Conservation (phyloP, 495 filamentous ascomycete species). For the Podospora australis region DNA sequence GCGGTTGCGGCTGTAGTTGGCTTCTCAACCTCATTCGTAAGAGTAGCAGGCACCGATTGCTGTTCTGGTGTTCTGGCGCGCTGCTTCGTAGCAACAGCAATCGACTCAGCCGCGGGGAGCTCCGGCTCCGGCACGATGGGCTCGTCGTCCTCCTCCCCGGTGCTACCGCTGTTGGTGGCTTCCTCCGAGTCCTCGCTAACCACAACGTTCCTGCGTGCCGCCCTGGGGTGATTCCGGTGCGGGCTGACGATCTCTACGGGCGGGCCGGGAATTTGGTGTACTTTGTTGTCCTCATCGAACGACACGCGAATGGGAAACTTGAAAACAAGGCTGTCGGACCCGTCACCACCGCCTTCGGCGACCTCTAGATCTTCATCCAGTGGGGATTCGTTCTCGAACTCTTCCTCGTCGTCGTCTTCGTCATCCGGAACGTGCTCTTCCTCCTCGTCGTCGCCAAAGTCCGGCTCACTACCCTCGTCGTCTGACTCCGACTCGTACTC, state of each 20-base stretch:
- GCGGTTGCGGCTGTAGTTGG: not conserved
- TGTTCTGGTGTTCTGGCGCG: not conserved
- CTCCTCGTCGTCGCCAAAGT: slow-evolving; percentile 56
- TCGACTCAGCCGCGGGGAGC: slow-evolving; percentile 22
- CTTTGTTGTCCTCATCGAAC: slow-evolving; percentile 27
- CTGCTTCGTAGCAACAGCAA: slow-evolving; percentile 21
- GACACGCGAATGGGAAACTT: slow-evolving; percentile 46
- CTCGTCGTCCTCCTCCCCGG: slow-evolving; percentile 7
- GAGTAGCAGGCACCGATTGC: slow-evolving; percentile 1
- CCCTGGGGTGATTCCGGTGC: slow-evolving; percentile 14
- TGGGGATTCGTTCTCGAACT: slow-evolving; percentile 51
- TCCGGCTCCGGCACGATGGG: slow-evolving; percentile 13
- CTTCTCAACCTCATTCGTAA: slow-evolving; percentile 2
- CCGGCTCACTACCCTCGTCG: slow-evolving; percentile 53
- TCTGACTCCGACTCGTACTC: slow-evolving; percentile 68
- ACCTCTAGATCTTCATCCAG: slow-evolving; percentile 49
- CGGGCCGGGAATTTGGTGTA: slow-evolving; percentile 17
- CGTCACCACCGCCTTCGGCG: too few relatives aligned
- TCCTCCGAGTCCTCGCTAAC: slow-evolving; percentile 26
- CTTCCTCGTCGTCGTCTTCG: slow-evolving; percentile 47
- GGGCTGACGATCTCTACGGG: slow-evolving; percentile 9
- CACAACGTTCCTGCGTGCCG: slow-evolving; percentile 23
- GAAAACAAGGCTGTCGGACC: slow-evolving; percentile 53
- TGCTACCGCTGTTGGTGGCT: too few relatives aligned
- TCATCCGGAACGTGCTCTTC: slow-evolving; percentile 49